Evolutionary conservation across 2,329 filamentous ascomycete species (phyloP).

Genomic region (Ophiostoma montium): DNA sequence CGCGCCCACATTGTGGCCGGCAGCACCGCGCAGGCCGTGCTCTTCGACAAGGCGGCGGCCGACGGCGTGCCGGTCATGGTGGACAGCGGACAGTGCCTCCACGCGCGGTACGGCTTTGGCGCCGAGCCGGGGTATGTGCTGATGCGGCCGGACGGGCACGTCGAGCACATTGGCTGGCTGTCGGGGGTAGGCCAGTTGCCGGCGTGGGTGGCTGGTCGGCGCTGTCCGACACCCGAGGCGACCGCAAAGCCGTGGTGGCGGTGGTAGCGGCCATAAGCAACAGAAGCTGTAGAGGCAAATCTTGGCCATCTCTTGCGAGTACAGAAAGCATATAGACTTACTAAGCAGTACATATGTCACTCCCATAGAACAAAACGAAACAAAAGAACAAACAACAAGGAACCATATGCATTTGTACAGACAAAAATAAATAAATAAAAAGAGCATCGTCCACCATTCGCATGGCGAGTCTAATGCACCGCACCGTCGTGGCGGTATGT

Average conservation of each 20-base stretch:
- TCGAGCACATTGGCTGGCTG: conserved; percentile 20
- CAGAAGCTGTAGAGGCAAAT: too few species aligned
- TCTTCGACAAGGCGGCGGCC: background rate
- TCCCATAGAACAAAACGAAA: background rate
- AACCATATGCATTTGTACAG: background rate
- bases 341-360: too few species aligned
- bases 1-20: conserved; percentile 4
- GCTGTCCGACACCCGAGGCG: background rate
- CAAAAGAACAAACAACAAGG: background rate
- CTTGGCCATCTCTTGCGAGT: too few species aligned
- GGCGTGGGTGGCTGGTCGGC: conserved; percentile 1
- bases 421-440: background rate
- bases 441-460: too few species aligned
- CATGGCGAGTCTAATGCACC: too few species aligned
- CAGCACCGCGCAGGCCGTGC: background rate
- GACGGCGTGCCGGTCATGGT: conserved; percentile 6
- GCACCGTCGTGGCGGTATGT: too few species aligned
- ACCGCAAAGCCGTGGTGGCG: conserved; percentile 3
- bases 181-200: conserved; percentile 16
- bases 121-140: conserved; percentile 17
- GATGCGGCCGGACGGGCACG: conserved; percentile 21
- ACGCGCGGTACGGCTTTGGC: conserved; percentile 19
- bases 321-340: too few species aligned
- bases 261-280: too few species aligned
- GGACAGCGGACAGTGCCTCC: conserved; percentile 17